Base-by-base conservation (phyloP, 1,284 basidiomycete species). In the Puccinia polysora region DNA sequence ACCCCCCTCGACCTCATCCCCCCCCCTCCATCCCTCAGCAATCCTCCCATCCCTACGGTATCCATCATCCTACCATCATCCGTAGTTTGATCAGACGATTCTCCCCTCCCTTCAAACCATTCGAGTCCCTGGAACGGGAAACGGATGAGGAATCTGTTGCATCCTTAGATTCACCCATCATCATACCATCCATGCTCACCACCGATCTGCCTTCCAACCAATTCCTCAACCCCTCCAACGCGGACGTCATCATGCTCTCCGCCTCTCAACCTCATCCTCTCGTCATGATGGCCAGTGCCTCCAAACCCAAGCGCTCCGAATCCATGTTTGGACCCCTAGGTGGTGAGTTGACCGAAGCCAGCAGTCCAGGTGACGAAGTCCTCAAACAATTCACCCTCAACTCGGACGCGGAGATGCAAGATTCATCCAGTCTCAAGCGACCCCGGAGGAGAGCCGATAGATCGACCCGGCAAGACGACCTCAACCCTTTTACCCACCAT, bases 61-160 rank as follows among this genome's bases (percentile, higher is more conserved):
- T 59, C 18, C 20, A 25, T 20, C 20, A 47, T 32, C 65, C 53
- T 47, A 12, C 53, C 15, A 20, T 68, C 20, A 56, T 68, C 40
- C 34, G 53, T 43, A 68, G 40, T 32, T 53, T 68, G 6, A 47
- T 40, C 36, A 59, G 40, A 25, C 25, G n/a, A 45, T 47, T 58
- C 28, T 58, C 65, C 28, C 65, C 65, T 25, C 65, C 65, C 1
- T 68, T 58, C 55, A 68, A 68, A 23, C 65, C 65, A 6, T 68
- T 68, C 47, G 52, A n/a, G 43, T 30, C 50, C 15, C 18, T 38
- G 50, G 49, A 36, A 4, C 14, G 23, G 8, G 65, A 68, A 18
- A 34, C 55, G 28, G 65, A 68, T 68, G 36, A 49, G 52, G 63
- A 65, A 34, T 52, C 63, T 2, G 36, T 53, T 5, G 25, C 28